Evolutionary conservation across 345 rosid species (phyloP), one percentile per base, ranked within the genome.

Genomic region (Salix koriyanagi): DNA sequence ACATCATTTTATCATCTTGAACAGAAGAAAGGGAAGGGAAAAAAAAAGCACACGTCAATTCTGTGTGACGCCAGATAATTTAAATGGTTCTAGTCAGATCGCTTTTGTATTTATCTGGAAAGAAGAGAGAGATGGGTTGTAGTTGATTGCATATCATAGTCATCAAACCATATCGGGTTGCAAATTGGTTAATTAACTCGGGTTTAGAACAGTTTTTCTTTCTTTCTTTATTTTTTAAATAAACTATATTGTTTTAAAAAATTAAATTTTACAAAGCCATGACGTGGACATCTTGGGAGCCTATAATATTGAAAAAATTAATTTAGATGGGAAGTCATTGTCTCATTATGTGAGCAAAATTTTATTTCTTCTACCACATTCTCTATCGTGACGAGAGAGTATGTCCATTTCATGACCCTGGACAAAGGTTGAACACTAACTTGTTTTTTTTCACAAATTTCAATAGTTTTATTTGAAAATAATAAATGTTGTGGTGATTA

Each of bases 31-130:
- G 36, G 21, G 21, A 48, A 54, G 4, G 52, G 18, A 0, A 1
- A 5, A 71, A 44, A 28, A 44, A 75, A 25, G 78, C 64, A 18
- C 82, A 76, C 80, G 89, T 83, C 85, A 80, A 80, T 79, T 85
- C 81, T 1, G 41, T n/a, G 82, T 82, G 88, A 86, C 91, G 84
- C 79, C 73, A 70, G 77, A 78, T 82, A 80, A 65, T 76, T 79
- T 76, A 74, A 79, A 84, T 75, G 85, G 86, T 76, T 79, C 77
- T 70, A 75, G 84, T 84, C 85, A 34, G 80, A 70, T 61, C 15
- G 7, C n/a, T 60, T 82, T 82, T 76, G 82, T 75, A 60, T 68
- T 70, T 70, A 72, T 81, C 41, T 36, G 5, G 10, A 41, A 56
- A 32, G 36, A 37, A 2, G 18, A 23, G 60, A 70, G 16, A 42